Conservation (phyloP, 768 basidiomycete species). For the Coprinopsis cinerea region DNA sequence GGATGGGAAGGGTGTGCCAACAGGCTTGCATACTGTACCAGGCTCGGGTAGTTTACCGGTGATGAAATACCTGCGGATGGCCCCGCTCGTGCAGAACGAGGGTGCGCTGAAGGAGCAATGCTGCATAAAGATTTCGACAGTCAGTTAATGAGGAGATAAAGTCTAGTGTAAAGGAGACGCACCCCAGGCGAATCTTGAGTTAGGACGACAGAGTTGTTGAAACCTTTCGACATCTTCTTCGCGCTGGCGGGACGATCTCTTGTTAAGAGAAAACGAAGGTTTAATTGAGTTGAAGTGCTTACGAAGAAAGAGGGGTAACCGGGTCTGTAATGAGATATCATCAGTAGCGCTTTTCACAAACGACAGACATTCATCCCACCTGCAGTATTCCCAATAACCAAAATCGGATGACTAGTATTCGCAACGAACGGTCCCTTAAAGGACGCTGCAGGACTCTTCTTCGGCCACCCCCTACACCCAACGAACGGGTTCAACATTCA, state of each 20-base stretch:
- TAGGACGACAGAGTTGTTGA: conserved; percentile 33
- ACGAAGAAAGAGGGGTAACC: conserved; percentile 25
- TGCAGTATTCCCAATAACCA: conserved; percentile 36
- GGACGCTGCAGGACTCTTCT: conserved; percentile 1
- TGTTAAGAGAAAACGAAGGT: background rate
- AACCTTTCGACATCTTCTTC: conserved; percentile 31
- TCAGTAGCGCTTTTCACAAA: background rate
- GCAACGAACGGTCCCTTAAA: conserved; percentile 28
- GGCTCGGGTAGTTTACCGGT: conserved; percentile 33
- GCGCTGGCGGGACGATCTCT: conserved; percentile 23
- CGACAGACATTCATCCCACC: conserved; percentile 18
- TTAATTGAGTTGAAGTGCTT: conserved; percentile 4
- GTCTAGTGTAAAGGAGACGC: conserved; percentile 8
- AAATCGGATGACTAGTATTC: conserved; percentile 34
- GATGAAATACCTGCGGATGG: conserved; percentile 34
- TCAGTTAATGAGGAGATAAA: background rate
- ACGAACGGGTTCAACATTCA: background rate
- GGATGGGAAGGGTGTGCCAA: conserved; percentile 21
- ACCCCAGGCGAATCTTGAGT: conserved; percentile 39
- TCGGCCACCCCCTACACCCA: conserved; percentile 11
- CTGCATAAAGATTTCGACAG: conserved; percentile 12
- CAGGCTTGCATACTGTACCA: conserved; percentile 34
- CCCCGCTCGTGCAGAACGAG: conserved; percentile 27
- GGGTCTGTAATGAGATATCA: conserved; percentile 18
- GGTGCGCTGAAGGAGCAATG: conserved; percentile 28